A percentile compares a stretch with the other conserved stretches of the same genome.
These are phyloP conservation scores for Lepidium aucheri DNA, from an alignment of 345 rosid species.

Conservation along the genomic window DNA sequence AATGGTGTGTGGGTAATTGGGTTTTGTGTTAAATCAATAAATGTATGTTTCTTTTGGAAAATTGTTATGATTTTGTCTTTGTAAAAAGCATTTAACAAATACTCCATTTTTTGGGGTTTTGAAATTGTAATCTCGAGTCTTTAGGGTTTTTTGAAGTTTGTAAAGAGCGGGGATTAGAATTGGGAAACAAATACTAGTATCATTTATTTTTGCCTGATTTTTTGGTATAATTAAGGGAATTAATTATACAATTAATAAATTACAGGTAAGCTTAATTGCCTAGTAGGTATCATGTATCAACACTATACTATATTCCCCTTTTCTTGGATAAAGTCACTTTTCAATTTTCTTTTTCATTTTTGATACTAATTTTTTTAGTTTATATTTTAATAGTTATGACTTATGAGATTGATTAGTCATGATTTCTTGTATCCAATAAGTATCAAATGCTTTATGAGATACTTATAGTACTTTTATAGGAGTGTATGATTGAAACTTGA, in stretches of 20 bases:
- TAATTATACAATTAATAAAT: background rate
- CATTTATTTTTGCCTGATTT: background rate
- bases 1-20: background rate
- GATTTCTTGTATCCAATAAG: background rate
- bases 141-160: constrained; percentile 1
- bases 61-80: constrained; percentile 4
- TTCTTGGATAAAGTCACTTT: constrained; percentile 2
- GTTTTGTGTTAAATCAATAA: constrained; percentile 2
- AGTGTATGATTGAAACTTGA: no score
- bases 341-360: background rate
- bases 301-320: background rate
- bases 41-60: constrained; percentile 1
- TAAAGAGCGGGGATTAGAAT: constrained; percentile 1
- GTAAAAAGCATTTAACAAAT: background rate
- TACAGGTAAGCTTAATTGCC: background rate
- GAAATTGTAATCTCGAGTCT: background rate
- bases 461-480: no score
- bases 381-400: background rate
- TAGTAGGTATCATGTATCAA: background rate
- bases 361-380: background rate
- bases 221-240: background rate
- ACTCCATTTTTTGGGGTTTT: background rate
- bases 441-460: no score
- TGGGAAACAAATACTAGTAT: background rate
- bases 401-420: background rate